phyloP scores from a whole-genome alignment of 2,329 filamentous ascomycete genomes.

The Pyrenophora graminea region DNA sequence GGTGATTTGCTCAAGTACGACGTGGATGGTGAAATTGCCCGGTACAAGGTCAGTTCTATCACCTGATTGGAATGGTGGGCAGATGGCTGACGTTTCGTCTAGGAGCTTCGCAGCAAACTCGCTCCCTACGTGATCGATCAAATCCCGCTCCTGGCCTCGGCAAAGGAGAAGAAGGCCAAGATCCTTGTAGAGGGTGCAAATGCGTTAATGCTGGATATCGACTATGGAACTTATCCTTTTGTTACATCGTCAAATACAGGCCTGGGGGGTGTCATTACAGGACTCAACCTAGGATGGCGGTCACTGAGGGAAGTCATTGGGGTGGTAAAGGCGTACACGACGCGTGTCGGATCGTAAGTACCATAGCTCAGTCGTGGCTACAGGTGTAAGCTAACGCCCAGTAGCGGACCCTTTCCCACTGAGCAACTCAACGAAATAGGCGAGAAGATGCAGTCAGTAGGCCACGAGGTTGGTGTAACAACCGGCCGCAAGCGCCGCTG shows the following conservation, averaged over 20 bases:
- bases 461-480: conserved; percentile 60
- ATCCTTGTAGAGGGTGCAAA: conserved; percentile 73
- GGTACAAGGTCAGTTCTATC: conserved; percentile 56
- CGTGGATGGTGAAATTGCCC: conserved; percentile 68
- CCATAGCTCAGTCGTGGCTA: neutral
- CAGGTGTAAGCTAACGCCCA: conserved; percentile 26
- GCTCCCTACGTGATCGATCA: conserved; percentile 68
- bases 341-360: conserved; percentile 55
- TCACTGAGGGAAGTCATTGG: conserved; percentile 66
- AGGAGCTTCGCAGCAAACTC: conserved; percentile 61
- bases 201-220: conserved; percentile 70
- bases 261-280: conserved; percentile 65
- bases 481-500: conserved; percentile 66
- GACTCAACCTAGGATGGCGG: conserved; percentile 64
- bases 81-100: neutral
- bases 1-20: conserved; percentile 70
- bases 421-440: conserved; percentile 64
- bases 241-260: conserved; percentile 65
- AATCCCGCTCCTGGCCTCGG: conserved; percentile 65
- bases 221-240: conserved; percentile 61
- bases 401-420: conserved; percentile 68
- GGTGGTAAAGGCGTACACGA: conserved; percentile 71
- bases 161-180: conserved; percentile 61
- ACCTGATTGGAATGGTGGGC: neutral
- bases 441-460: conserved; percentile 60